These are phyloP conservation scores for Tetragonia tetragonoides DNA, from an alignment of 148 eudicot genomes.

Conservation along the genomic window DNA sequence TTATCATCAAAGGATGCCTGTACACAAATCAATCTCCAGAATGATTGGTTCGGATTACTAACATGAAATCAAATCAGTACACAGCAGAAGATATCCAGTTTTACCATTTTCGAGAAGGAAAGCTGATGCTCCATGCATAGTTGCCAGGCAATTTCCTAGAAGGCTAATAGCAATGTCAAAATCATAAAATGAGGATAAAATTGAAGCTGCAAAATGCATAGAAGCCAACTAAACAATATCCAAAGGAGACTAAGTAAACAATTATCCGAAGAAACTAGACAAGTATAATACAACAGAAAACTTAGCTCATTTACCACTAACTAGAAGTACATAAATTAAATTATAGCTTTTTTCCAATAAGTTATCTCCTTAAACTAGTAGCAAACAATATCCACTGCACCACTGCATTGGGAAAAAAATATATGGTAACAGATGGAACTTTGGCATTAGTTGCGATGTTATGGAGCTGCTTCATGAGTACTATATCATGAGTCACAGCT, in stretches of 20 bases:
- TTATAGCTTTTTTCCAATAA: too few relatives aligned
- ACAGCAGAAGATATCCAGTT: slow-evolving; percentile 9
- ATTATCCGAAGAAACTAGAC: neutral
- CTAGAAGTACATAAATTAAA: too few relatives aligned
- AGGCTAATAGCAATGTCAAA: slow-evolving; percentile 5
- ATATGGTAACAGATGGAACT: too few relatives aligned
- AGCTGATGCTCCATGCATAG: slow-evolving; percentile 75
- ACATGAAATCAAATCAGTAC: slow-evolving; percentile 15
- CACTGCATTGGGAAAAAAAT: too few relatives aligned
- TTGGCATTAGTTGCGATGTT: too few relatives aligned
- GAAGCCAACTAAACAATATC: neutral
- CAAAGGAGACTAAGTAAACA: neutral
- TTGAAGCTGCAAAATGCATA: neutral
- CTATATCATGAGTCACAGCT: too few relatives aligned
- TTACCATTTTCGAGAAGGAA: slow-evolving; percentile 84
- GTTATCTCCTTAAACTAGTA: too few relatives aligned
- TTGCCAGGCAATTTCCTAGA: slow-evolving; percentile 88
- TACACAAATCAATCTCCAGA: slow-evolving; percentile 21
- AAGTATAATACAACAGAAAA: neutral
- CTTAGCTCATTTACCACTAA: too few relatives aligned
- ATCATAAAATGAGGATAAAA: slow-evolving; percentile 11
- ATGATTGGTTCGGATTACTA: neutral
- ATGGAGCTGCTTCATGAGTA: too few relatives aligned
- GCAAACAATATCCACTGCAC: too few relatives aligned
- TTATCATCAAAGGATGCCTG: slow-evolving; percentile 98